A percentile compares a stretch with the other conserved stretches of the same genome.
These are phyloP conservation scores for Rosa chinensis DNA, from an alignment of 306 rosid species.

Conservation along the genomic window DNA sequence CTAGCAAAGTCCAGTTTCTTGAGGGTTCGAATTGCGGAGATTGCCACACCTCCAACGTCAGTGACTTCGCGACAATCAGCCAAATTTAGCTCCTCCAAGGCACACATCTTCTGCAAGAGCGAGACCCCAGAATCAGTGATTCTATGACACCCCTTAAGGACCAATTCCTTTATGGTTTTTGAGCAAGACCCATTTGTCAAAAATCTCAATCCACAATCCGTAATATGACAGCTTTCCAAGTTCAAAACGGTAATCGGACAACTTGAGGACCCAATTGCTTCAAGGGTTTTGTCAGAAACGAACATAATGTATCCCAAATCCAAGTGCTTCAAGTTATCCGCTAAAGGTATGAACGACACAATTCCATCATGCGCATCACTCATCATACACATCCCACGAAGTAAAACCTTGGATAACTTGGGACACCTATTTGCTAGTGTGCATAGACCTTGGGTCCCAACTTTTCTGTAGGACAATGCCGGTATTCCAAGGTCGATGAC, in stretches of 20 bases:
- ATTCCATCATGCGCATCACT: not conserved
- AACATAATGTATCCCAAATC: constrained; percentile 16
- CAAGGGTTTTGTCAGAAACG: constrained; percentile 28
- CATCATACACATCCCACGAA: constrained; percentile 16
- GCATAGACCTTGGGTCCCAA: constrained; percentile 16
- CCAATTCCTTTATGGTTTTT: constrained; percentile 18
- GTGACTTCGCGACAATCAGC: not conserved
- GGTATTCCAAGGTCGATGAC: constrained; percentile 14
- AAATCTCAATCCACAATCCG: constrained; percentile 30
- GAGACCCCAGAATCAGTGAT: not conserved
- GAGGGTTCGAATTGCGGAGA: constrained; percentile 22
- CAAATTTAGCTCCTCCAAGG: constrained; percentile 28
- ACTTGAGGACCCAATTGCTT: constrained; percentile 17
- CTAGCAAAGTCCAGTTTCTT: constrained; percentile 24
- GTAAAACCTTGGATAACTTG: constrained; percentile 17
- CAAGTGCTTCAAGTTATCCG: constrained; percentile 22
- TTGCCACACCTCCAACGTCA: not conserved
- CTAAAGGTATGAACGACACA: not conserved
- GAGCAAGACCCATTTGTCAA: constrained; percentile 29
- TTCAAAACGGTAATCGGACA: constrained; percentile 15
- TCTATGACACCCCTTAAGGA: not conserved
- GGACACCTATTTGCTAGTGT: constrained; percentile 22
- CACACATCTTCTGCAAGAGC: not conserved
- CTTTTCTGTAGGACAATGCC: too few relatives aligned
- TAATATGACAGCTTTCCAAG: constrained; percentile 26